Base-by-base conservation (phyloP, 129 eudicot genomes). In the Saussurea involucrata region DNA sequence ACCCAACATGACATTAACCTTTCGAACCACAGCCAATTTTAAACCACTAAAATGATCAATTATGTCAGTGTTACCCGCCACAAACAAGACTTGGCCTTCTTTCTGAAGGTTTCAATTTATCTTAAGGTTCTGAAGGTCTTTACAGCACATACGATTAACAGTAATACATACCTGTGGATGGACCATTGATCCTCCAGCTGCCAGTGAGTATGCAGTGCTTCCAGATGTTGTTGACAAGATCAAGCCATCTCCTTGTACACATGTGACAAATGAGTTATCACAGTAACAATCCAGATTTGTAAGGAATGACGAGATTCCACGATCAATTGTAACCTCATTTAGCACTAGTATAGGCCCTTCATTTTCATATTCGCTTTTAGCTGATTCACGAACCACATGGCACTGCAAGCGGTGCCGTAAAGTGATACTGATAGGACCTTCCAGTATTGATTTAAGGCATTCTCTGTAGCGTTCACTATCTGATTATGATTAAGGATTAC, bases 211-310 rank as follows among this genome's bases (percentile, higher is more conserved):
- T 12, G 97, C 97, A 55, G 97, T 88, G 83, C 97, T 91, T 22
- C 97, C 97, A n/a, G 97, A 91, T 13, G 97, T 87, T 2, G 97
- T 89, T 27, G 97, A 89, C 64, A 92, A 75, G 37, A 92, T 85
- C 37, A 92, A 78, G n/a, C 95, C 97, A 69, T 89, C 97, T 65
- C 97, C 97, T 87, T 92, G 97, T 12, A 92, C 97, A 25, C 86
- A 81, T 33, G 97, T 92, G 64, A 92, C 92, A 27, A 89, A 92
- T 4, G 86, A 75, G 79, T 84, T 74, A 80, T 91, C 91, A 69
- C 90, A 90, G 64, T 88, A 90, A 85, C 96, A 90, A 57, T 88
- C 96, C 34, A 90, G 75, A 75, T 90, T 90, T 28, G 96, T 90
- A 69, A 90, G 91, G 69, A 78, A 90, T 18, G 96, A 90, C 5